Evolutionary conservation across 768 basidiomycete species (phyloP).

Genomic region (Trichaptum fuscoviolaceum): DNA sequence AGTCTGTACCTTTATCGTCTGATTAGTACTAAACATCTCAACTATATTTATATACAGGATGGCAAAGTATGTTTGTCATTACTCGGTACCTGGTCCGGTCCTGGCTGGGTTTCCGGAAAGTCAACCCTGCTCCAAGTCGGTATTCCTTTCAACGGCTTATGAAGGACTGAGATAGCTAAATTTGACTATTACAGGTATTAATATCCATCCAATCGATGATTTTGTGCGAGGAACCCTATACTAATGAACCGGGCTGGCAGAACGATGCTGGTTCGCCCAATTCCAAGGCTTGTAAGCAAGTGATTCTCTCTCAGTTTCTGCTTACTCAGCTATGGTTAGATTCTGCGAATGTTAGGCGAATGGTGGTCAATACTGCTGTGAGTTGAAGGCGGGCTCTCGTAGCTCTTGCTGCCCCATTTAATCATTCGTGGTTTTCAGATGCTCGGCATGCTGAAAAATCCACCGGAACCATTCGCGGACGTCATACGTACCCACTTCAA

Average conservation of each 20-base stretch:
- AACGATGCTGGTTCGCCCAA: conserved; percentile 63
- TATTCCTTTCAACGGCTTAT: conserved; percentile 4
- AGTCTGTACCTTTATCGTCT: conserved; percentile 27
- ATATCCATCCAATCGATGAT: conserved; percentile 98
- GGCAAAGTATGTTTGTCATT: conserved; percentile 93
- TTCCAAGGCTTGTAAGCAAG: conserved; percentile 66
- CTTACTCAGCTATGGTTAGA: conserved; percentile 38
- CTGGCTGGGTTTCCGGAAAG: conserved; percentile 88
- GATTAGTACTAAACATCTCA: not conserved
- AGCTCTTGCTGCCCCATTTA: not conserved
- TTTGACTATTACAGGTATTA: conserved; percentile 45
- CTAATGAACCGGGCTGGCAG: conserved; percentile 92
- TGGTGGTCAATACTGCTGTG: conserved; percentile 88
- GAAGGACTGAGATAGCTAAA: conserved; percentile 1
- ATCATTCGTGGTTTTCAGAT: conserved; percentile 44
- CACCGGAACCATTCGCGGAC: conserved; percentile 82
- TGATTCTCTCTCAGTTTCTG: conserved; percentile 2
- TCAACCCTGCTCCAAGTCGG: conserved; percentile 82
- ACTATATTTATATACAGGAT: conserved; percentile 41
- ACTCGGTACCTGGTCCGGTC: conserved; percentile 89
- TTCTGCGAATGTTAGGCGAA: conserved; percentile 87
- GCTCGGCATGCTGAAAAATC: conserved; percentile 75
- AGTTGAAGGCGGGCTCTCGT: conserved; percentile 17
- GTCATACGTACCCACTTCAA: conserved; percentile 89
- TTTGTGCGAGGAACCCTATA: conserved; percentile 87